Evolutionary conservation across 257 asterid species (phyloP).

Genomic region (Lithospermum erythrorhizon): DNA sequence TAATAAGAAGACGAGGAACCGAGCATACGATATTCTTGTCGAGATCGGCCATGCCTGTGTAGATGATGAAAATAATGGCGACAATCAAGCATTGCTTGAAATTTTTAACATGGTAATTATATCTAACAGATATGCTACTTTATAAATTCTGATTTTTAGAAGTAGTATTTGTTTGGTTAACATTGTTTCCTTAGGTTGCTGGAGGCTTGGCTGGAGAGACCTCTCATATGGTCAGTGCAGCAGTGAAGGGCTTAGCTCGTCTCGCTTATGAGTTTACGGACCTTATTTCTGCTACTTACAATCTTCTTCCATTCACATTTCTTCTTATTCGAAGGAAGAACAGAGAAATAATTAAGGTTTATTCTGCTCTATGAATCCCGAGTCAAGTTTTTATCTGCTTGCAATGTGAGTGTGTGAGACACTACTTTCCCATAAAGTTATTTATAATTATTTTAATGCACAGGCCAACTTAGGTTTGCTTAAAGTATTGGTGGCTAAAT

Average conservation of each 20-base stretch:
- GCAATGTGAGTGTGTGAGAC: not conserved
- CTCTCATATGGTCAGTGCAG: slow-evolving; percentile 92
- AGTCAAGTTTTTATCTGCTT: not conserved
- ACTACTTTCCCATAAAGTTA: slow-evolving; percentile 4
- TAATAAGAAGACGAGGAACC: slow-evolving; percentile 82
- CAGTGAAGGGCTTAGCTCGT: slow-evolving; percentile 92
- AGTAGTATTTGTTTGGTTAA: no score
- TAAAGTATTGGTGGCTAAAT: slow-evolving; percentile 86
- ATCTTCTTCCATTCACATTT: slow-evolving; percentile 71
- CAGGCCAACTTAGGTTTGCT: slow-evolving; percentile 90
- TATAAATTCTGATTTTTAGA: not conserved
- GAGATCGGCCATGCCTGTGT: slow-evolving; percentile 85
- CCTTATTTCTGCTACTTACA: slow-evolving; percentile 59
- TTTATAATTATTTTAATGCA: slow-evolving; percentile 11
- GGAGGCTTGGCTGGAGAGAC: slow-evolving; percentile 88
- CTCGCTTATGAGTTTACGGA: slow-evolving; percentile 92
- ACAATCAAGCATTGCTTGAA: slow-evolving; percentile 45
- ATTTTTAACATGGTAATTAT: slow-evolving; percentile 63
- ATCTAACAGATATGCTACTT: not conserved
- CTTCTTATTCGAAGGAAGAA: slow-evolving; percentile 79
- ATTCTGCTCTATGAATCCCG: not conserved
- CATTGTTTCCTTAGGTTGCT: slow-evolving; percentile 47
- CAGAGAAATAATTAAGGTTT: slow-evolving; percentile 77
- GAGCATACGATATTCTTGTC: slow-evolving; percentile 90
- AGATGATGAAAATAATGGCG: slow-evolving; percentile 59